A percentile compares a stretch with the other conserved stretches of the same genome.
These are phyloP conservation scores for Lecanicillium sp. DNA, from an alignment of 2,329 filamentous ascomycete species.

Conservation along the genomic window DNA sequence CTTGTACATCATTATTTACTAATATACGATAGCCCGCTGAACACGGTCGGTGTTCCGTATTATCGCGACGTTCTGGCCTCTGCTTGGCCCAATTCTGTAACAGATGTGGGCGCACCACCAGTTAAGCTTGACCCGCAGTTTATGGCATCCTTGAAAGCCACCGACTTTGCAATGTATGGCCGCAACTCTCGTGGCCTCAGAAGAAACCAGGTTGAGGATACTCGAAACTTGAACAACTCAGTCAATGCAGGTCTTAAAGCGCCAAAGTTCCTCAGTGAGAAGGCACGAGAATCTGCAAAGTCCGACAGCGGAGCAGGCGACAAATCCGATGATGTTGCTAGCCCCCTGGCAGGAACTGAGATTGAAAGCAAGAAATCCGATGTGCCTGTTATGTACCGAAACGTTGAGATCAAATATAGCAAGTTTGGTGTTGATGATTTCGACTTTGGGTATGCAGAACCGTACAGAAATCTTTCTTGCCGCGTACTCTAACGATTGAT, in stretches of 20 bases:
- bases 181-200: conserved; percentile 64
- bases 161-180: conserved; percentile 71
- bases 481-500: conserved; percentile 10
- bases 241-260: conserved; percentile 56
- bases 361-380: conserved; percentile 71
- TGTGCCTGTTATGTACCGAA: conserved; percentile 80
- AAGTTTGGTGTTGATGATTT: conserved; percentile 99
- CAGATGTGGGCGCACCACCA: conserved; percentile 78
- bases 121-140: conserved; percentile 64
- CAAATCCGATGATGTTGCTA: conserved; percentile 47
- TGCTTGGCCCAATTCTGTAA: conserved; percentile 80
- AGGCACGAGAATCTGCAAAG: conserved; percentile 60
- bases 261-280: conserved; percentile 92
- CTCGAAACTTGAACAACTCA: conserved; percentile 52
- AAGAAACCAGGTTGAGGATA: conserved; percentile 79
- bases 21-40: conserved; percentile 55
- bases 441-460: conserved; percentile 72
- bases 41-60: conserved; percentile 81
- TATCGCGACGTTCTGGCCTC: conserved; percentile 85
- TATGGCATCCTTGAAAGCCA: conserved; percentile 57
- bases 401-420: conserved; percentile 97
- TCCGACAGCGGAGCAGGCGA: conserved; percentile 34
- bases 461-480: too few species aligned
- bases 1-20: conserved; percentile 1
- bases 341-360: conserved; percentile 58